A percentile compares a stretch with the other conserved stretches of the same genome.
Evolutionary conservation across 2,329 filamentous ascomycete species (phyloP).

Genomic region (Graphium sp.): DNA sequence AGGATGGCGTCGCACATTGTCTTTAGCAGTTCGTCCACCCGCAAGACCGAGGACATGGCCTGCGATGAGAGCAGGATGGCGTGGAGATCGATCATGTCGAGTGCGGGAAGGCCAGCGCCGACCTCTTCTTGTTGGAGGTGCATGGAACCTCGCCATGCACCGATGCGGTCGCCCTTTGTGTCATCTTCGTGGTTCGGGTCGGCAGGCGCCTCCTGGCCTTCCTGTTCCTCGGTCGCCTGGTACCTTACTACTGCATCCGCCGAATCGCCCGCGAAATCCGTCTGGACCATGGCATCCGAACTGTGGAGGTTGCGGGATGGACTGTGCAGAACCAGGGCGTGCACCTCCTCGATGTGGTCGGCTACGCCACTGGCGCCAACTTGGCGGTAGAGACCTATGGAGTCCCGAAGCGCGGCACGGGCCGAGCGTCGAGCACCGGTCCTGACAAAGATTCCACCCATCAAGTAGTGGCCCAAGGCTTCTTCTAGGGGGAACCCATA

Average conservation of each 20-base stretch:
- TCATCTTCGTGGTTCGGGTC: too few species aligned
- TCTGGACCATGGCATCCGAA: slow-evolving; percentile 50
- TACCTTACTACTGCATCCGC: slow-evolving; percentile 35
- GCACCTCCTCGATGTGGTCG: slow-evolving; percentile 48
- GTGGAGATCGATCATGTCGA: slow-evolving; percentile 72
- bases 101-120: slow-evolving; percentile 48
- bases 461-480: slow-evolving; percentile 55
- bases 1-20: slow-evolving; percentile 73
- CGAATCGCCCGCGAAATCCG: slow-evolving; percentile 46
- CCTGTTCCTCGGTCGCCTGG: slow-evolving; percentile 22
- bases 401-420: slow-evolving; percentile 49
- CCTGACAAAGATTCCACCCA: slow-evolving; percentile 54
- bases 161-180: slow-evolving; percentile 39
- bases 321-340: slow-evolving; percentile 48
- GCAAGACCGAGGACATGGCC: slow-evolving; percentile 61
- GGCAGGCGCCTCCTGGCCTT: too few species aligned
- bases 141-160: slow-evolving; percentile 46
- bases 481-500: slow-evolving; percentile 55
- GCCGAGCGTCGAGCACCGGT: slow-evolving; percentile 50
- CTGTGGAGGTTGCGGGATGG: slow-evolving; percentile 40
- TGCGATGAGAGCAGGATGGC: slow-evolving; percentile 67
- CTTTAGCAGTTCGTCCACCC: slow-evolving; percentile 58
- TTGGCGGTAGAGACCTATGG: slow-evolving; percentile 50
- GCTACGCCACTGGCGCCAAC: slow-evolving; percentile 55
- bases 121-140: slow-evolving; percentile 32